Conservation (phyloP, 257 asterid species). For the Lavandula angustifolia region DNA sequence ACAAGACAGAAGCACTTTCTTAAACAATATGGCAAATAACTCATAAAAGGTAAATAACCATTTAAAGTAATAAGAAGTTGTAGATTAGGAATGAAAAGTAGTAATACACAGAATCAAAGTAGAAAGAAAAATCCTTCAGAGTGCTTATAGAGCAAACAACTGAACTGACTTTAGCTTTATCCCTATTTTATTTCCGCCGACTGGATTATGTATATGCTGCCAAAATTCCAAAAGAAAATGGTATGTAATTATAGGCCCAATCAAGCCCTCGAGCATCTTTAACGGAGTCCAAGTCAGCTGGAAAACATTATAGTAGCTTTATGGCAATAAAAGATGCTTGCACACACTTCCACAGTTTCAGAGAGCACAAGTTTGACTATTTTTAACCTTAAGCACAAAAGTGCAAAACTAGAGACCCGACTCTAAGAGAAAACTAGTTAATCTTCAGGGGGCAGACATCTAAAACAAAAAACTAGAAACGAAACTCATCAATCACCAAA, state of each 20-base stretch:
- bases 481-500: conserved; percentile 1
- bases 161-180: neutral
- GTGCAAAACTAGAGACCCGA: neutral
- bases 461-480: neutral
- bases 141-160: neutral
- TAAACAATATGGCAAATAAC: neutral
- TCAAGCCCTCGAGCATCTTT: conserved; percentile 10
- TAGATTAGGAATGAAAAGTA: neutral
- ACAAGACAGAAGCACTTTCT: conserved; percentile 13
- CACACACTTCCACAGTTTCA: neutral
- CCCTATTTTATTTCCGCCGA: neutral
- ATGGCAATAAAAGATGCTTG: neutral
- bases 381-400: conserved; percentile 20
- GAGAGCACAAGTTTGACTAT: neutral
- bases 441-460: conserved; percentile 1
- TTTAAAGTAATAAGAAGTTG: neutral
- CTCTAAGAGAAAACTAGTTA: neutral
- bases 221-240: neutral
- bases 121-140: conserved; percentile 21
- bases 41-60: neutral
- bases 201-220: neutral
- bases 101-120: neutral
- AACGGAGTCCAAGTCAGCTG: neutral
- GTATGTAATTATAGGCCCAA: neutral
- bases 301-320: neutral